These are phyloP conservation scores for Trichoderma polysporum DNA, from an alignment of 2,329 filamentous ascomycete species.

Conservation along the genomic window DNA sequence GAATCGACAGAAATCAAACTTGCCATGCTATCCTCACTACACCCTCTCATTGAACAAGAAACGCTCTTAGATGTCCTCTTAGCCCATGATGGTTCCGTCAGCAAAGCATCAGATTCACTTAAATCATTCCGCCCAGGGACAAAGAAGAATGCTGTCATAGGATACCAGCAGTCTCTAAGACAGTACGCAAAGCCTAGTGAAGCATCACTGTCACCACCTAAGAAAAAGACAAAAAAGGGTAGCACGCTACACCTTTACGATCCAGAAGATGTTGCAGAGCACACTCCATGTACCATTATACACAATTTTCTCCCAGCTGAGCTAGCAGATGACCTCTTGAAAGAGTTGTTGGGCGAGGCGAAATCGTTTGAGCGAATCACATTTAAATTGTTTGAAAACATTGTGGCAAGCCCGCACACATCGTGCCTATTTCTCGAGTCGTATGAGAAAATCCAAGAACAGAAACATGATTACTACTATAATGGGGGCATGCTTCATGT, in stretches of 20 bases:
- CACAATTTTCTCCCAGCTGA: slow-evolving; percentile 80
- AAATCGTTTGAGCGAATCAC: slow-evolving; percentile 66
- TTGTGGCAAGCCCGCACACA: slow-evolving; percentile 83
- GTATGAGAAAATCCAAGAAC: slow-evolving; percentile 64
- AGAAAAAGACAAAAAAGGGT: slow-evolving; percentile 66
- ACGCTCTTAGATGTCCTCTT: slow-evolving; percentile 76
- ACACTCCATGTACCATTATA: slow-evolving; percentile 89
- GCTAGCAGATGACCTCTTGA: slow-evolving; percentile 70
- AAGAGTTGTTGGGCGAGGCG: slow-evolving; percentile 73
- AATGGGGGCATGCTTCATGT: slow-evolving; percentile 73
- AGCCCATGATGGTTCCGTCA: slow-evolving; percentile 73
- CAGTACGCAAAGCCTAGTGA: slow-evolving; percentile 42
- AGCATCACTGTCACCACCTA: slow-evolving; percentile 28
- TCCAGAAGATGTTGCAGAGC: slow-evolving; percentile 72
- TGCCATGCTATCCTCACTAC: slow-evolving; percentile 76
- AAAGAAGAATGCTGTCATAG: slow-evolving; percentile 43
- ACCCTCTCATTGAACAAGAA: slow-evolving; percentile 63
- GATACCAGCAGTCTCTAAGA: slow-evolving; percentile 64
- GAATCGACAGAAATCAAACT: slow-evolving; percentile 90
- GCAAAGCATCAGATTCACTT: slow-evolving; percentile 61
- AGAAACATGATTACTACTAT: slow-evolving; percentile 81
- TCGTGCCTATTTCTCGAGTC: slow-evolving; percentile 80
- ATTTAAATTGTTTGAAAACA: slow-evolving; percentile 85
- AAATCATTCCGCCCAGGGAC: slow-evolving; percentile 26
- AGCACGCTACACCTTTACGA: slow-evolving; percentile 81